Base-by-base conservation (phyloP, 441 rosid genomes). In the Erodium moschatum region DNA sequence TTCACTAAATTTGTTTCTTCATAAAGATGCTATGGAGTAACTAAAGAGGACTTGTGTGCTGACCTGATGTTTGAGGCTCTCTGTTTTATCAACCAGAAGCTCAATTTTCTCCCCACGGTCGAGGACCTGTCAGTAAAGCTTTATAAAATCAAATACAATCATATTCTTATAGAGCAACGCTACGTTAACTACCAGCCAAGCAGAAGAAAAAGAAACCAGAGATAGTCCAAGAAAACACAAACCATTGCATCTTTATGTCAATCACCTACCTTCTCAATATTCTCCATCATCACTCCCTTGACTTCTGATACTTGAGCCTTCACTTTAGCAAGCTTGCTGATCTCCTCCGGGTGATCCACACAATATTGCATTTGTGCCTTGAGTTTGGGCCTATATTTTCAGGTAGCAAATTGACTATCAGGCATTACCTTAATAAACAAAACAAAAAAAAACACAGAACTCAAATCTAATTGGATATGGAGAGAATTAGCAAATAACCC, bases 91-190 rank as follows among this genome's bases (percentile, higher is more conserved):
- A 52, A 94, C 99, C 75, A 94, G 74, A 71, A 94, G 86, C 79
- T 91, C 97, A 77, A 94, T 91, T 78, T 89, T 94, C 83, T 84
- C 99, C 12, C 99, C 97, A 56, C 97, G 96, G 72, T 91, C 97
- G 76, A 94, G 94, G 77, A 94, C 97, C 99, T 94, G 86, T 40
- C 46, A 40, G 11, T 40, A 10, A 6, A 40, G 4, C 46, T 40
- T 6, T 40, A 40, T 71, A 33, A 83, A 31, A 54, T 68, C n/a
- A 67, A 65, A 70, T 67, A 6, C 63, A 40, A 10, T 40, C 46
- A 40, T 40, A 40, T 40, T 40, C 46, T 40, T 40, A 40, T 40
- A 40, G 46, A 6, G 10, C 11, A 40, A 6, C 0, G 12, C 46
- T 6, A 40, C 5, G 46, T 40, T 40, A 48, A 48, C 15, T 5